A percentile compares a stretch with the other conserved stretches of the same genome.
Evolutionary conservation across 208 protist species (phyloP).

Genomic region (Leptomonas seymouri): DNA sequence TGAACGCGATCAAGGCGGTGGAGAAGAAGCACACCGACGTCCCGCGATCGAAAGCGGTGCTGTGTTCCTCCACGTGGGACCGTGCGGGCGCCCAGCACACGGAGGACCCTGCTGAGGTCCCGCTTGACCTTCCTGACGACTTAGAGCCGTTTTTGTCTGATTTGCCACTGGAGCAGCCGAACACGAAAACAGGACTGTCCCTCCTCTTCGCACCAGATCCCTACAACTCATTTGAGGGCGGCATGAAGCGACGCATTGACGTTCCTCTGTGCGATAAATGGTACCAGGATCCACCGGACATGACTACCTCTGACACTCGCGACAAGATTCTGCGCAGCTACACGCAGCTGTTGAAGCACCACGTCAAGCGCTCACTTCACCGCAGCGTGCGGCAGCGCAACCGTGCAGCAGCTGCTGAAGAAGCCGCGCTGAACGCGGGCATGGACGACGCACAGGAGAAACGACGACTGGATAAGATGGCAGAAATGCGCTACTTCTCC

Average conservation of each 20-base stretch:
- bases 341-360: slow-evolving; percentile 99
- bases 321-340: slow-evolving; percentile 98
- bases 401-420: slow-evolving; percentile 12
- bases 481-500: slow-evolving; percentile 99
- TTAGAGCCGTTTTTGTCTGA: slow-evolving; percentile 87
- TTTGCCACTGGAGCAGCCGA: slow-evolving; percentile 90
- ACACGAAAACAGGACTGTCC: slow-evolving; percentile 95
- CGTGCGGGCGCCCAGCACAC: slow-evolving; percentile 23
- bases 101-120: slow-evolving; percentile 33
- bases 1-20: slow-evolving; percentile 97
- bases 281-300: slow-evolving; percentile 95
- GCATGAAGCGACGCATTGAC: slow-evolving; percentile 97
- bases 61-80: slow-evolving; percentile 45
- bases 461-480: slow-evolving; percentile 93
- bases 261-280: slow-evolving; percentile 99
- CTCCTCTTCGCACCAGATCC: slow-evolving; percentile 98
- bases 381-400: slow-evolving; percentile 50
- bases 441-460: slow-evolving; percentile 26
- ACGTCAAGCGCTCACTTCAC: slow-evolving; percentile 98
- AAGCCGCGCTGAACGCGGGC: slow-evolving; percentile 7
- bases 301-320: slow-evolving; percentile 57
- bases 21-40: slow-evolving; percentile 50
- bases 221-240: slow-evolving; percentile 97
- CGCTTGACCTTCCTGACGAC: slow-evolving; percentile 52
- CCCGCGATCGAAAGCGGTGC: slow-evolving; percentile 22